Evolutionary conservation across 2,329 filamentous ascomycete genomes (phyloP).

Genomic region (Magnaporthales sp.): DNA sequence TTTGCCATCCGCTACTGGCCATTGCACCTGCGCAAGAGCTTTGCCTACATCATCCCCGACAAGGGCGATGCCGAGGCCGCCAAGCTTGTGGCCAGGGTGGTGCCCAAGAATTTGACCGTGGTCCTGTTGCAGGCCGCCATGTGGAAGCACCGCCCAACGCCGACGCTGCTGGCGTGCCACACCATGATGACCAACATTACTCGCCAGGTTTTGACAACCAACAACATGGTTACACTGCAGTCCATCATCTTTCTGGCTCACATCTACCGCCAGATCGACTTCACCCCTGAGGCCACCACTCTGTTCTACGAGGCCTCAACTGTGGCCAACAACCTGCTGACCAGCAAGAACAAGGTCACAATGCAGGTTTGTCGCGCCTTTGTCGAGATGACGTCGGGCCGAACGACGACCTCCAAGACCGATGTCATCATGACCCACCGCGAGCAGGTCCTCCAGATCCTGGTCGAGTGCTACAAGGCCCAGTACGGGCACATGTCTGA

Average conservation of each 20-base stretch:
- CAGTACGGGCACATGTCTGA: neutral
- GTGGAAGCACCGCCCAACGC: neutral
- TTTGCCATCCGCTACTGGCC: slow-evolving; percentile 1
- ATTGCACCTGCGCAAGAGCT: neutral
- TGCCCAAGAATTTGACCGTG: neutral
- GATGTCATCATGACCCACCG: neutral
- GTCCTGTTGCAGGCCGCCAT: neutral
- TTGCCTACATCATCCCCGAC: neutral
- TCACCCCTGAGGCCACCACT: neutral
- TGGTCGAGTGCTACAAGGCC: neutral
- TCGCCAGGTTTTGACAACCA: neutral
- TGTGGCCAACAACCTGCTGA: neutral
- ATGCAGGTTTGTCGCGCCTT: neutral
- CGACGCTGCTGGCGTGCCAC: neutral
- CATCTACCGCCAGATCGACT: neutral
- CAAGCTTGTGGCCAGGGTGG: neutral
- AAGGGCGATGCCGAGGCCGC: neutral
- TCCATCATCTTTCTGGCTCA: neutral
- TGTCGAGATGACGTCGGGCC: neutral
- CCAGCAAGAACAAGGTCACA: neutral
- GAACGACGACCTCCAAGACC: neutral
- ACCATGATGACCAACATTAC: neutral
- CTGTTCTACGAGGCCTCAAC: neutral
- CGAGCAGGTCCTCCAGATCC: neutral
- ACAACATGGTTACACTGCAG: neutral